Base-by-base conservation (phyloP, 164 flowering plant species). In the Vitis amurensis region DNA sequence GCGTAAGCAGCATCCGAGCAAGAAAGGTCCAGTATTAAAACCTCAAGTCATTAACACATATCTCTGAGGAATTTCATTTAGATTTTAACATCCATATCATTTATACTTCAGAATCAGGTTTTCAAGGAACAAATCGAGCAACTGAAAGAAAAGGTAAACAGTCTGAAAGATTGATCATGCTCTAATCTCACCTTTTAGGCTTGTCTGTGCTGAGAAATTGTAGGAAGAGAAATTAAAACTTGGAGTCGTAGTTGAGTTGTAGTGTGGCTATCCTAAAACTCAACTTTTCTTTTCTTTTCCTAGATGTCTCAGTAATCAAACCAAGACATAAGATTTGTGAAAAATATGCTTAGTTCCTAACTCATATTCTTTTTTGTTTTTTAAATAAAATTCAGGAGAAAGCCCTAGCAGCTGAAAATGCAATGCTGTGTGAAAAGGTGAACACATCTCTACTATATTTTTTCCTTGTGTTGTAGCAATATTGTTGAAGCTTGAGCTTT, bases 131-230 rank as follows among this genome's bases (percentile, higher is more conserved):
- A 88, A 71, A 84, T 89, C 59, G 85, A 79, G 56, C 74, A 79
- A 50, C 82, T 93, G 2, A 85, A 82, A 58, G 87, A 85, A 67
- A 91, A 86, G 94, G 98, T 91, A 84, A 79, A 37, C 44, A 37
- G 44, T 6, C 44, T 3, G 44, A 37, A 37, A 37, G 44, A 37
- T 37, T 37, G 44, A 37, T 6, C 44, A 37, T 37, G 44, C 44
- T 37, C 44, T 37, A 6, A 37, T 37, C 44, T 37, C 44, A 37
- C 7, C 44, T 37, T 37, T 37, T 37, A 37, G 4, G 7, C 44
- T 37, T 13, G 11, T 63, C 50, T 29, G 16, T 13, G 27, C 29
- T 57, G 29, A 16, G 29, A 15, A 53, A 27, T 60, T 3, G 47
- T 3, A 60, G n/a, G 48, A 13, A 60, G 30, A 0, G 11, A n/a